Evolutionary conservation across 768 basidiomycete genomes (phyloP), one percentile per base, ranked within the genome.

Genomic region (Gautieria morchelliformis): DNA sequence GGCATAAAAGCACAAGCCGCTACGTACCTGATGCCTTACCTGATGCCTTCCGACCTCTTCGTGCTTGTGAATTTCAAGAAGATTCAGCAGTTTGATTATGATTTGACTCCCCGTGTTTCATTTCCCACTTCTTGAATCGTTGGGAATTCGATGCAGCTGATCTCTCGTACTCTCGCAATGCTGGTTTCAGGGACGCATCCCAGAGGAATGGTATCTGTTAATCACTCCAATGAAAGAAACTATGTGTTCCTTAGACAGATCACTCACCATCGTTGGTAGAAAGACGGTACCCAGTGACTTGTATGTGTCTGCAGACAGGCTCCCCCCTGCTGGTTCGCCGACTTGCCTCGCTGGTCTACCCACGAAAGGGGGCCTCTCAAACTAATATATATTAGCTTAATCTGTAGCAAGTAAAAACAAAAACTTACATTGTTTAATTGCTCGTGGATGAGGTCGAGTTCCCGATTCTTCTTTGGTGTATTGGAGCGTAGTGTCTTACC

Each of bases 281-380:
- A 20, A 33, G 7, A 39, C 40, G 17, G 52, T 41, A 5, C 30
- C 52, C 14, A 53, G 35, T 9, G 15, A 27, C 22, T 53, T 53
- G 40, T 53, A 53, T 9, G 19, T 41, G 20, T 53, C 52, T 7
- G 52, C 27, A 24, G 30, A 33, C 5, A 53, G 22, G 10, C 12
- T 37, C 35, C 52, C 52, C n/a, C 52, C 52, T 9, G 19, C 19
- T n/a, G 30, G 9, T 27, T 53, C 52, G 11, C 52, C 52, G 17
- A 53, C 52, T 20, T 33, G 40, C 11, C 40, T 14, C 9, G 52
- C 33, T 41, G 40, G 24, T 9, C 52, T 27, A 17, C 52, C 52
- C n/a, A 53, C 30, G n/a, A 19, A 53, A n/a, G 52, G 52, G 11
- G 52, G 52, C 19, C n/a, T 41, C 40, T 53, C 52, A 33, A 53